A percentile compares a stretch with the other conserved stretches of the same genome.
phyloP scores from a whole-genome alignment of 2,329 filamentous ascomycete genomes.

The Penicillium sp. region DNA sequence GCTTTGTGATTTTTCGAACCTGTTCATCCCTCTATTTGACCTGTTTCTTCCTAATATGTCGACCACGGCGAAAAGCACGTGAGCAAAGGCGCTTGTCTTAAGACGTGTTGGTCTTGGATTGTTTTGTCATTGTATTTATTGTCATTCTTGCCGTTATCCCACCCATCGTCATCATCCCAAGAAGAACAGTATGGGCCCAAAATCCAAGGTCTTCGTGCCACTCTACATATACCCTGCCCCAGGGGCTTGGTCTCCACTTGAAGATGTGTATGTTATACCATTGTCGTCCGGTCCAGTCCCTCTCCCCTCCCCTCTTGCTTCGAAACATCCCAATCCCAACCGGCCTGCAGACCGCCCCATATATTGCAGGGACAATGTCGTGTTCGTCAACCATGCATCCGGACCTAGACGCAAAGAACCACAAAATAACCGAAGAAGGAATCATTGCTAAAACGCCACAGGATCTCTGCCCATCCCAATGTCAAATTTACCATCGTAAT shows the following conservation, averaged over 20 bases:
- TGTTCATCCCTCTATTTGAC: not conserved
- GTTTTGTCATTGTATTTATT: conserved; percentile 25
- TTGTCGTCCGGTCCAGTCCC: conserved; percentile 11
- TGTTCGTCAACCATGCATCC: conserved; percentile 6
- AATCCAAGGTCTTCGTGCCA: conserved; percentile 44
- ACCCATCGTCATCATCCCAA: conserved; percentile 32
- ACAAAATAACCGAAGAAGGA: conserved; percentile 5
- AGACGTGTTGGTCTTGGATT: conserved; percentile 28
- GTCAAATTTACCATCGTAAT: conserved; percentile 49
- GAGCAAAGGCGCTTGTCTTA: conserved; percentile 27
- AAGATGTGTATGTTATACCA: conserved; percentile 38
- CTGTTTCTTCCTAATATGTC: not conserved
- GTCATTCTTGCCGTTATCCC: conserved; percentile 32
- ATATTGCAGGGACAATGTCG: conserved; percentile 8
- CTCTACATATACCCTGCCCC: conserved; percentile 48
- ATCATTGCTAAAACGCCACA: conserved; percentile 27
- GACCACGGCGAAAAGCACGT: conserved; percentile 28
- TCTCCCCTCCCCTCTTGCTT: not conserved
- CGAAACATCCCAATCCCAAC: conserved; percentile 7
- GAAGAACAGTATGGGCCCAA: conserved; percentile 34
- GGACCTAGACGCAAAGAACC: conserved; percentile 4
- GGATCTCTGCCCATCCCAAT: conserved; percentile 36
- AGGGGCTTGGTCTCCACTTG: conserved; percentile 46
- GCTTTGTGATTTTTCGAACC: not conserved
- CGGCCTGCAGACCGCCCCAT: conserved; percentile 10